A percentile compares a stretch with the other conserved stretches of the same genome.
Evolutionary conservation across 768 basidiomycete genomes (phyloP).

Genomic region (Boletus subparvulus): DNA sequence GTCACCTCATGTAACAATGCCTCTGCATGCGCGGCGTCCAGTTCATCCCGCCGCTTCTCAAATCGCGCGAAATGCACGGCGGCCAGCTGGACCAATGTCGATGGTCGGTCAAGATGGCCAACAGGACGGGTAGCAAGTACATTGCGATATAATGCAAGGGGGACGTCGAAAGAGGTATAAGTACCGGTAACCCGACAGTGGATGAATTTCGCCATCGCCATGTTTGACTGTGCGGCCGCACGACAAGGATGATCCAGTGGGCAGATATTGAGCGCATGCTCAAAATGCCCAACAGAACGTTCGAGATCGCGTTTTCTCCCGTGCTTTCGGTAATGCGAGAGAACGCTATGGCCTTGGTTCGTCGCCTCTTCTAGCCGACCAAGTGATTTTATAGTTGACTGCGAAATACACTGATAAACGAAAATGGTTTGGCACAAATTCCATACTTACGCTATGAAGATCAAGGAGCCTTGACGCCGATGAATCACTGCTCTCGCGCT

Average conservation of each 20-base stretch:
- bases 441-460: not conserved
- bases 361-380: not conserved
- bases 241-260: not conserved
- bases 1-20: not conserved
- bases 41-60: not conserved
- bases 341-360: not conserved
- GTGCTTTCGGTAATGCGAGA: not conserved
- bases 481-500: not conserved
- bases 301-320: not conserved
- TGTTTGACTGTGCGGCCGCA: not conserved
- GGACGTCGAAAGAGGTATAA: not conserved
- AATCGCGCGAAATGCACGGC: not conserved
- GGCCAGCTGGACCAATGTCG: conserved; percentile 2
- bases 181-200: not conserved
- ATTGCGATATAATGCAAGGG: not conserved
- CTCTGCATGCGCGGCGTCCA: not conserved
- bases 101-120: conserved; percentile 3
- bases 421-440: too few species aligned
- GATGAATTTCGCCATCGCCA: not conserved
- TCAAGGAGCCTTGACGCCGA: not conserved
- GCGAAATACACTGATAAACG: not conserved
- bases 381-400: not conserved
- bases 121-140: not conserved
- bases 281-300: not conserved
- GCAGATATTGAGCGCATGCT: not conserved